Conservation (phyloP, 306 rosid genomes). For the Mimosa bimucronata region DNA sequence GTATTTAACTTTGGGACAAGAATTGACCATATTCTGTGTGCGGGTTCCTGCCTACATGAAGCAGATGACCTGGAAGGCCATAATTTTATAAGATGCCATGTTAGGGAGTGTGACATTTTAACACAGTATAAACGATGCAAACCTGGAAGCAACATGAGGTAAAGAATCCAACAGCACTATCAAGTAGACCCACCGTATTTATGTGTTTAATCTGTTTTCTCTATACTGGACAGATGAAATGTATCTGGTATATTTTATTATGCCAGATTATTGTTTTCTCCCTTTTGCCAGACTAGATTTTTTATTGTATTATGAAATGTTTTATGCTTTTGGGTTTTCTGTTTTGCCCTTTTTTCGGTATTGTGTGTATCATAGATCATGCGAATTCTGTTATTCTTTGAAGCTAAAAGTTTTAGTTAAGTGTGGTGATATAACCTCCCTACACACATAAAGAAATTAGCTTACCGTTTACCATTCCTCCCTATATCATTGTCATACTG, state of each 20-base stretch:
- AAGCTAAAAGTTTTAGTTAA: background rate
- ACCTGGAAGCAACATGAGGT: conserved; percentile 78
- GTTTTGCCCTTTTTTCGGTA: background rate
- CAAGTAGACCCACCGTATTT: conserved; percentile 11
- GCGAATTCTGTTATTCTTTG: background rate
- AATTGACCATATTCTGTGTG: conserved; percentile 87
- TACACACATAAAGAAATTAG: background rate
- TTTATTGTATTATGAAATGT: conserved; percentile 11
- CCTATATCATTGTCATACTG: background rate
- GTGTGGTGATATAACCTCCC: background rate
- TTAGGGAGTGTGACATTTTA: conserved; percentile 82
- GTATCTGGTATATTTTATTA: background rate
- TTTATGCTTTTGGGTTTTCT: background rate
- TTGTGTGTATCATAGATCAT: background rate
- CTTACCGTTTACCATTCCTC: background rate
- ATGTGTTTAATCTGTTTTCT: conserved; percentile 12
- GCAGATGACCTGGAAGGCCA: conserved; percentile 66
- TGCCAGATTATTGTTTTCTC: conserved; percentile 2
- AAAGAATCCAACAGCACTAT: conserved; percentile 14
- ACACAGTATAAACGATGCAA: conserved; percentile 87
- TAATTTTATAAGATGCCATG: conserved; percentile 73
- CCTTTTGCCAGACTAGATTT: conserved; percentile 1
- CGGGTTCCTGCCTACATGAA: conserved; percentile 81
- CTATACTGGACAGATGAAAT: background rate
- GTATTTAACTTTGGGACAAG: conserved; percentile 87